Evolutionary conservation across 192 early-diverging fungal genomes (phyloP).

Genomic region (Obelidium mucronatum): DNA sequence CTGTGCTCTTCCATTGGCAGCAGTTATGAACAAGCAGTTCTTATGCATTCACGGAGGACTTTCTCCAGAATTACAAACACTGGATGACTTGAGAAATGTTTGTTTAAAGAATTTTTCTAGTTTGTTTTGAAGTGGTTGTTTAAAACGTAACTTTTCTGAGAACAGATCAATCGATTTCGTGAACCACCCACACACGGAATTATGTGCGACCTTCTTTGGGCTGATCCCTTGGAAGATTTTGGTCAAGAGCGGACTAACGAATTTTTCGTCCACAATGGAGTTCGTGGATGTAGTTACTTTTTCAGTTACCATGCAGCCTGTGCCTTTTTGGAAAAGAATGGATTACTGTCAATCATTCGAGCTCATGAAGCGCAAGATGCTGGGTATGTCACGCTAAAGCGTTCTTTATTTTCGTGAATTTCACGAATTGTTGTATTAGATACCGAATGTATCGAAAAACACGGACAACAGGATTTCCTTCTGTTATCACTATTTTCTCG

Average conservation of each 20-base stretch:
- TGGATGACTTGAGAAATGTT: slow-evolving; percentile 84
- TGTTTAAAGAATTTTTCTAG: slow-evolving; percentile 8
- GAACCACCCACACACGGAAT: slow-evolving; percentile 94
- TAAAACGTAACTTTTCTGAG: neutral
- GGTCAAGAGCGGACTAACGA: slow-evolving; percentile 93
- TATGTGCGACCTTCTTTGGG: slow-evolving; percentile 96
- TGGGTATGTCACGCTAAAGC: slow-evolving; percentile 59
- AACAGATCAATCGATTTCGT: slow-evolving; percentile 86
- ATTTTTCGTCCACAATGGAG: slow-evolving; percentile 90
- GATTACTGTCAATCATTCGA: slow-evolving; percentile 91
- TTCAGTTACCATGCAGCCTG: slow-evolving; percentile 89
- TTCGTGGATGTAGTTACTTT: slow-evolving; percentile 95
- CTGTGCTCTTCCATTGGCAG: slow-evolving; percentile 87
- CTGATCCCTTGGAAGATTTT: slow-evolving; percentile 96
- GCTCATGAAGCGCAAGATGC: slow-evolving; percentile 99
- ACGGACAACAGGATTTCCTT: slow-evolving; percentile 90
- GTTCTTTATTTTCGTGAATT: neutral
- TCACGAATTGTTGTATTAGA: slow-evolving; percentile 32
- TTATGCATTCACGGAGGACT: slow-evolving; percentile 97
- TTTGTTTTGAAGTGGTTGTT: neutral
- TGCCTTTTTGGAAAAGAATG: slow-evolving; percentile 93
- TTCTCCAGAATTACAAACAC: slow-evolving; percentile 89
- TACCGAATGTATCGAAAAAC: slow-evolving; percentile 97
- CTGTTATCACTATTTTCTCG: slow-evolving; percentile 97
- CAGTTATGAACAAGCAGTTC: slow-evolving; percentile 95